Evolutionary conservation across 106 monocot species (phyloP), one percentile per base, ranked within the genome.

Genomic region (Agapanthus africanus): DNA sequence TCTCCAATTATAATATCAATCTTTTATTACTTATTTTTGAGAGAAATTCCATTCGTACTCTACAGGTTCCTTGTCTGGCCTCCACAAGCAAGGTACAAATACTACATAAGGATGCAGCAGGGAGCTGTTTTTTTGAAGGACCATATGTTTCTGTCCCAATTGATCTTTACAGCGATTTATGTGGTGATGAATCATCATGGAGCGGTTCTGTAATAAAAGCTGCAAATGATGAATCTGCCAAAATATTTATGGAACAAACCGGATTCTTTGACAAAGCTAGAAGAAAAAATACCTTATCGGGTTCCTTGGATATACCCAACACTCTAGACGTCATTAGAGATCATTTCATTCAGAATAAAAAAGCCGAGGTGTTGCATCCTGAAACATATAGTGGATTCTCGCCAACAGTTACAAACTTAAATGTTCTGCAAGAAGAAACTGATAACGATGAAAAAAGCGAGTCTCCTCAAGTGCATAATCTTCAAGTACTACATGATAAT

Each of bases 111-210:
- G 60, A 81, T 54, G 35, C 42, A 67, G 14, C 47, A 71, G 42
- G 16, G 42, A 70, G 54, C 23, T 19, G 7, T 51, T 37, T 38
- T 70, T 42, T 54, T 59, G 80, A 60, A 27, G 62, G 57, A 35
- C 36, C 71, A 57, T 93, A 70, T 67, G 75, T 81, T 63, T 79
- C 46, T 83, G 80, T 90, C 39, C 70, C 80, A 4, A 62, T 85
- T 66, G 97, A 99, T 72, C 79, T 99, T 39, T 99, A 79, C 33
- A 78, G 77, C 74, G 92, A 99, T 35, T 79, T 97, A 46, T 82
- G 79, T 68, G 82, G 78, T 61, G 97, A 90, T 42, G 66, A 76
- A 72, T 52, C 70, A 40, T 76, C 73, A 9, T 92, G 82, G 79
- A 78, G 75, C 42, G 18, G 49, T 46, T 70, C 70, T 65, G 73